Percentiles rank a stretch among this genome's conserved stretches.
Conservation (phyloP, 2,329 filamentous ascomycete species). For the Ophiocordyceps camponoti-leonardi region DNA sequence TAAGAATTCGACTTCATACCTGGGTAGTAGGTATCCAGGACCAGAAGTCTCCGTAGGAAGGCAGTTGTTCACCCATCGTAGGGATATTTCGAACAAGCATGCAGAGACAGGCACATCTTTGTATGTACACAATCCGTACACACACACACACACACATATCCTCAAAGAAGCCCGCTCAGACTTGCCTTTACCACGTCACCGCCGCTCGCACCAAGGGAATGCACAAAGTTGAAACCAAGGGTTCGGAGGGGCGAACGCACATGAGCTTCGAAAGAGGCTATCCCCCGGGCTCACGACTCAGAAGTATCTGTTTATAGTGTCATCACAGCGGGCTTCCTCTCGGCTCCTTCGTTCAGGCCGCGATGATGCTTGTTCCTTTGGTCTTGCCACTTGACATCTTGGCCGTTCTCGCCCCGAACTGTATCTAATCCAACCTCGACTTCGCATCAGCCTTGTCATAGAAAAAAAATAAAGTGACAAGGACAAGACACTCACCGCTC, state of each 20-base stretch:
- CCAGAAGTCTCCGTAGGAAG: too few relatives aligned
- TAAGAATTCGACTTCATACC: too few relatives aligned
- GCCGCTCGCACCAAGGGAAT: slow-evolving; percentile 11
- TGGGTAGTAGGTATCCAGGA: too few relatives aligned
- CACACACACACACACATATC: too few relatives aligned
- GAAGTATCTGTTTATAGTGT: slow-evolving; percentile 54
- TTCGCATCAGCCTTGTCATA: not conserved
- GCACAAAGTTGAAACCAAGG: slow-evolving; percentile 12
- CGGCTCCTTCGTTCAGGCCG: slow-evolving; percentile 14
- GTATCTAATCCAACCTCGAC: slow-evolving; percentile 34
- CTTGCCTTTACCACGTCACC: slow-evolving; percentile 46
- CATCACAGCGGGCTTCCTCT: slow-evolving; percentile 37
- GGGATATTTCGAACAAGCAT: too few relatives aligned
- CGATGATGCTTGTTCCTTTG: slow-evolving; percentile 49
- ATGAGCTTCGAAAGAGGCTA: slow-evolving; percentile 9
- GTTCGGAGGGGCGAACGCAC: slow-evolving; percentile 33
- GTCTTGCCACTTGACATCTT: slow-evolving; percentile 60
- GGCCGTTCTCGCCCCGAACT: slow-evolving; percentile 67
- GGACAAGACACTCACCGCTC: slow-evolving; percentile 5
- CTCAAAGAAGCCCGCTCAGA: slow-evolving; percentile 32
- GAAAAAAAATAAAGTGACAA: not conserved
- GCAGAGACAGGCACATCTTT: too few relatives aligned
- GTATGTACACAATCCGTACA: too few relatives aligned
- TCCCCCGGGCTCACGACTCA: slow-evolving; percentile 27
- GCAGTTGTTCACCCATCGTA: too few relatives aligned